These are phyloP conservation scores for Fusarium verticillioides DNA, from an alignment of 2,329 filamentous ascomycete species.

Conservation along the genomic window DNA sequence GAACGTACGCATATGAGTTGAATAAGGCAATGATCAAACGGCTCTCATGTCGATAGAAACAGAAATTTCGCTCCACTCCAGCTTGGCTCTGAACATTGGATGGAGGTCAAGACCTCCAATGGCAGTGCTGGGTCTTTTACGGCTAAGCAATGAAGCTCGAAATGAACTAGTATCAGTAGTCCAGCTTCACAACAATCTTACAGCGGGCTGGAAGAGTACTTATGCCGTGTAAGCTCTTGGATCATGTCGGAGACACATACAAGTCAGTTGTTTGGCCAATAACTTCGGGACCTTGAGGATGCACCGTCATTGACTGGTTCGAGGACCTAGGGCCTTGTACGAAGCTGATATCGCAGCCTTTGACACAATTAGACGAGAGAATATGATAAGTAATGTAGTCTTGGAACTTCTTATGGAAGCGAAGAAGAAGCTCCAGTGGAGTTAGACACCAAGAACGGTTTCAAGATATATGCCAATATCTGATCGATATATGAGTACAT, in stretches of 20 bases:
- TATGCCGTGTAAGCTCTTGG: too few relatives aligned
- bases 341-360: background rate
- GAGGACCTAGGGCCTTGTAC: background rate
- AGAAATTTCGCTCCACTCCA: background rate
- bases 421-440: background rate
- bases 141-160: too few relatives aligned
- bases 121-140: too few relatives aligned
- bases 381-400: background rate
- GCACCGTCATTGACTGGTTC: background rate
- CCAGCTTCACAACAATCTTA: too few relatives aligned
- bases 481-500: background rate
- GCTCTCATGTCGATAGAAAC: background rate
- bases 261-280: too few relatives aligned
- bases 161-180: too few relatives aligned
- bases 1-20: background rate
- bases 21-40: background rate
- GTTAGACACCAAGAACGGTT: background rate
- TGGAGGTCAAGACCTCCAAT: too few relatives aligned
- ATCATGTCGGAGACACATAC: too few relatives aligned
- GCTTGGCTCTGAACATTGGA: too few relatives aligned
- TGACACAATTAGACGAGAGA: background rate
- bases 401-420: background rate
- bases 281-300: background rate
- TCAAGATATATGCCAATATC: background rate
- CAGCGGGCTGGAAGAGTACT: too few relatives aligned